phyloP scores from a whole-genome alignment of 1,284 basidiomycete genomes.

The Apiotrichum gamsii region DNA sequence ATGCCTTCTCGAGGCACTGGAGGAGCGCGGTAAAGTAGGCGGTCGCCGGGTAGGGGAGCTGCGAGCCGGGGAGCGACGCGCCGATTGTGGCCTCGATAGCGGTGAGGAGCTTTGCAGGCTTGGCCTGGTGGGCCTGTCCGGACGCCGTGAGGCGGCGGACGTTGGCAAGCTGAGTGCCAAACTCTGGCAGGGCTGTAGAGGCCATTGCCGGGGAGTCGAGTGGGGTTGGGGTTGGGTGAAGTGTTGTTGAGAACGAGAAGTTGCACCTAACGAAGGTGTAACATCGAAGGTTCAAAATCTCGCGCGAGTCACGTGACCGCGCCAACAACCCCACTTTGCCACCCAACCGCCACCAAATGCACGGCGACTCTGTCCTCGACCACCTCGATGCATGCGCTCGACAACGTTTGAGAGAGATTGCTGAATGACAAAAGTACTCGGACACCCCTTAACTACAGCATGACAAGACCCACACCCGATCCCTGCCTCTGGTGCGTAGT shows the following conservation, averaged over 20 bases:
- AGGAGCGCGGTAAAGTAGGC: slow-evolving; percentile 84
- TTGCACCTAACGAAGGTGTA: background rate
- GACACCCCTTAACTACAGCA: too few relatives aligned
- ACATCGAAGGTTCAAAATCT: slow-evolving; percentile 3
- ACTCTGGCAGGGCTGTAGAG: slow-evolving; percentile 17
- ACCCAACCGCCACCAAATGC: background rate
- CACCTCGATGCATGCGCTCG: too few relatives aligned
- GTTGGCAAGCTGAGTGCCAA: slow-evolving; percentile 61
- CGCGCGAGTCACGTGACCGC: background rate
- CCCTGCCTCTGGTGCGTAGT: slow-evolving; percentile 31
- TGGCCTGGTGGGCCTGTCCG: slow-evolving; percentile 75
- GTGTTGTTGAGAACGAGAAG: slow-evolving; percentile 1
- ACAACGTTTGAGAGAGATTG: too few relatives aligned
- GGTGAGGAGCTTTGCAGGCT: slow-evolving; percentile 78
- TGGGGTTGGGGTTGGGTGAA: too few relatives aligned
- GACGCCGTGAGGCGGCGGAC: slow-evolving; percentile 82
- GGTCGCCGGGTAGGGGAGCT: slow-evolving; percentile 69
- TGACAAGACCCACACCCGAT: slow-evolving; percentile 46
- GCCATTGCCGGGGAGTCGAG: slow-evolving; percentile 14
- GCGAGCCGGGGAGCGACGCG: slow-evolving; percentile 35
- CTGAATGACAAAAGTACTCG: too few relatives aligned
- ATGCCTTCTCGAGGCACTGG: slow-evolving; percentile 45
- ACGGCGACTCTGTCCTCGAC: too few relatives aligned
- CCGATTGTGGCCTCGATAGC: slow-evolving; percentile 82
- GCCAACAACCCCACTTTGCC: background rate